These are phyloP conservation scores for Russula sp. DNA, from an alignment of 768 basidiomycete genomes.

Conservation along the genomic window DNA sequence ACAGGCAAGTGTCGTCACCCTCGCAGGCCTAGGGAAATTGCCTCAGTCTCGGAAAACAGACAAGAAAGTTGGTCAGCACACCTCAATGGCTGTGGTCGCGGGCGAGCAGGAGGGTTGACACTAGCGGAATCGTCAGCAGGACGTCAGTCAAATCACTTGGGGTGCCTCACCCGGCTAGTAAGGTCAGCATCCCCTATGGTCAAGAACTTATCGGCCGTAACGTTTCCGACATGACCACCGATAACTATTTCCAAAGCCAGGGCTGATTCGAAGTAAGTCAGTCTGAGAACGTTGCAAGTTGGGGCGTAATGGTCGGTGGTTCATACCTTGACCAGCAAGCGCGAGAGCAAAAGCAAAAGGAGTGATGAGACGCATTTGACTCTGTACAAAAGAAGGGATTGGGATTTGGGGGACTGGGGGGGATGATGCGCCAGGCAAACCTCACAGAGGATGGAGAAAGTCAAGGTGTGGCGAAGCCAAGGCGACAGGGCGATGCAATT, in stretches of 20 bases:
- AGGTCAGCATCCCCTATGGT: slow-evolving; percentile 33
- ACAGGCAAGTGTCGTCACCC: slow-evolving; percentile 47
- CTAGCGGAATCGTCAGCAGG: slow-evolving; percentile 29
- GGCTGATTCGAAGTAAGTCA: slow-evolving; percentile 28
- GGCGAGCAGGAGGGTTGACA: slow-evolving; percentile 29
- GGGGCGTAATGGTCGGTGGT: neutral
- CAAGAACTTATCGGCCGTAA: slow-evolving; percentile 44
- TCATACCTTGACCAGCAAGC: slow-evolving; percentile 56
- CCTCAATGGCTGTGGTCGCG: slow-evolving; percentile 28
- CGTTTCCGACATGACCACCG: slow-evolving; percentile 31
- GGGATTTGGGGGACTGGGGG: neutral
- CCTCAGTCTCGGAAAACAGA: neutral
- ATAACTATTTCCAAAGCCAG: slow-evolving; percentile 48
- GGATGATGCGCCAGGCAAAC: slow-evolving; percentile 23
- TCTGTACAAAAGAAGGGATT: slow-evolving; percentile 3
- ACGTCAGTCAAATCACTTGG: neutral
- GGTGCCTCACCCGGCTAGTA: slow-evolving; percentile 28
- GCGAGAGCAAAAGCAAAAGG: slow-evolving; percentile 34
- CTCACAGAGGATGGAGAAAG: slow-evolving; percentile 20
- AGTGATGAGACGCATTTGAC: slow-evolving; percentile 27
- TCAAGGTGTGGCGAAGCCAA: neutral
- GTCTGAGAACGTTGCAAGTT: neutral
- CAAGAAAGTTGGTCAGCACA: slow-evolving; percentile 13
- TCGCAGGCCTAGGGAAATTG: slow-evolving; percentile 37
- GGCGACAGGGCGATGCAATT: neutral